Evolutionary conservation across 306 rosid genomes (phyloP), one percentile per base, ranked within the genome.

Genomic region (Argentina anserina): DNA sequence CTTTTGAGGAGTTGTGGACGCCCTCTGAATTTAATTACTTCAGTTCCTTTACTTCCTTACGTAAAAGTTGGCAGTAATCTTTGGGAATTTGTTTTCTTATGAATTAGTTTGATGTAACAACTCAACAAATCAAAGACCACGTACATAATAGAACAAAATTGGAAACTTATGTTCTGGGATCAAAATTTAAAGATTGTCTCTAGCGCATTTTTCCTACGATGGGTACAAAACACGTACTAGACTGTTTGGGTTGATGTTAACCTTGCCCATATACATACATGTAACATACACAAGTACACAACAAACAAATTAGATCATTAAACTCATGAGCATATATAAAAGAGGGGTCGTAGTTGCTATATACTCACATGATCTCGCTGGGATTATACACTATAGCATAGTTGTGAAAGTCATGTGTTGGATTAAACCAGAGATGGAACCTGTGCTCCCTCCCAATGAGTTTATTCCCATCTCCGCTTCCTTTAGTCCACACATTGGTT

Each of bases 351-450:
- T 41, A 33, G 36, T 41, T 3, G 45, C 10, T 42, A 42, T 12
- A 41, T 33, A 55, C 71, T 87, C 82, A 91, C 99, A 91, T 89
- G 85, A 94, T 94, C 84, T 94, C 97, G 67, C 21, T 83, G 52
- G 93, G 88, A 72, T 80, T 85, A 95, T 97, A 94, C 5, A 88
- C 77, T 59, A 94, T 71, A 28, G 96, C 99, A 52, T 94, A 94
- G 74, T 84, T 65, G 78, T 91, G 99, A 77, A 85, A 94, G 68
- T 87, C 87, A 75, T 88, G 80, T 13, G 99, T 85, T 40, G 98
- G 97, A 72, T 91, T 95, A 67, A 94, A 91, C 99, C 99, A 94
- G 75, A 94, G 95, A 60, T 91, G 93, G 79, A 94, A 84, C 75
- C 15, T 77, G 87, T 83, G 83, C 81, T 94, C 99, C 80, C 97